Evolutionary conservation across 2,329 filamentous ascomycete genomes (phyloP), one percentile per base, ranked within the genome.

Genomic region (Aspergillus ochraceus): DNA sequence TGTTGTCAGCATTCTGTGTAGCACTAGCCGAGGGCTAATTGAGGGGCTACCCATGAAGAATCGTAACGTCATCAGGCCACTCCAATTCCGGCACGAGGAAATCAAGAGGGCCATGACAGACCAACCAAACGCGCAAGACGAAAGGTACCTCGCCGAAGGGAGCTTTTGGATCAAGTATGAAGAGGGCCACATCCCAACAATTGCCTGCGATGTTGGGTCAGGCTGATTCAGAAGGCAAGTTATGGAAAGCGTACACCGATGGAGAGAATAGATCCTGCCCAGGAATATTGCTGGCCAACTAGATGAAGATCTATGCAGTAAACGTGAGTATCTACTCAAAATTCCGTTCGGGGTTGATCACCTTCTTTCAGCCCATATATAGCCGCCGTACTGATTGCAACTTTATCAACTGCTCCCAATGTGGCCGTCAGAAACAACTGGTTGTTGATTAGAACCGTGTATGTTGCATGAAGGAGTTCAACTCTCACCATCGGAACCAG

Each of bases 401-500:
- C 67, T 57, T 72, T 72, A 52, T 72, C 70, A 22, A 71, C 66
- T 17, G 67, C 71, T 17, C 70, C 66, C 24, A 72, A 56, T 2
- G 70, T 71, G 4, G 68, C 69, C 17, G 68, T 71, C 24, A 70
- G 46, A 42, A 71, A 64, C 6, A 70, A 55, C 69, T 70, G 32
- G 32, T n/a, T 6, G 22, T 58, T 32, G 51, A 9, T 19, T n/a
- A 9, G 46, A n/a, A 20, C 20, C 20, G 20, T 11, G 20, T 11
- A 4, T 17, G 20, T 42, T 19, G 24, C 10, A 39, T 1, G 4
- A 19, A 45, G 19, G 17, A 2, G 8, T 22, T 22, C 10, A 12
- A 20, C 26, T 84, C 64, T 83, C 20, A 87, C 74, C 49, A 87
- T 74, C 1, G 85, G 84, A n/a, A 87, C 79, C 12, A 87, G 73